phyloP scores from a whole-genome alignment of 169 alveolate genomes.

The Theileria parva region DNA sequence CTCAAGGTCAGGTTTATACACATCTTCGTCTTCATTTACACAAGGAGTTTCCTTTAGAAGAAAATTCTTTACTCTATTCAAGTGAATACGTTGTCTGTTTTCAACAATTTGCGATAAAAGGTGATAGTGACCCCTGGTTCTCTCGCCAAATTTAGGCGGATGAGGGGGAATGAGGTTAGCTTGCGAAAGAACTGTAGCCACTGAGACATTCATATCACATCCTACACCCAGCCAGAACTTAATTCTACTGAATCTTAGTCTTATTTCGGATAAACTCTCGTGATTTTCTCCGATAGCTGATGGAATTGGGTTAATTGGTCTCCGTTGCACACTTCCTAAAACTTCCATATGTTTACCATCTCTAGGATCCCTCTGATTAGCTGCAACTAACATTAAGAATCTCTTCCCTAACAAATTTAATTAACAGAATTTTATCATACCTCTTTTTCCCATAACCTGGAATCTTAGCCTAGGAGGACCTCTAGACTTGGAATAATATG shows the following conservation, averaged over 20 bases:
- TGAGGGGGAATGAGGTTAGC: slow-evolving; percentile 76
- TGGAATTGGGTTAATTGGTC: slow-evolving; percentile 69
- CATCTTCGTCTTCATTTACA: slow-evolving; percentile 28
- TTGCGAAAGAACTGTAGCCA: slow-evolving; percentile 49
- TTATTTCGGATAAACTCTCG: slow-evolving; percentile 77
- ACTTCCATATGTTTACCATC: slow-evolving; percentile 89
- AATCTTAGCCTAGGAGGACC: slow-evolving; percentile 80
- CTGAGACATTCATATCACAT: slow-evolving; percentile 73
- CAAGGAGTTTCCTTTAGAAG: slow-evolving; percentile 35
- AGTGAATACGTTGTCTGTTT: slow-evolving; percentile 40
- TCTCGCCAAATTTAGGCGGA: slow-evolving; percentile 75
- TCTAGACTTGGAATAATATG: slow-evolving; percentile 74
- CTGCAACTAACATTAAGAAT: slow-evolving; percentile 82
- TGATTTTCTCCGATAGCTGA: slow-evolving; percentile 72
- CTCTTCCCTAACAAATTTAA: slow-evolving; percentile 50
- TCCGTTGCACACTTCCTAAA: slow-evolving; percentile 72
- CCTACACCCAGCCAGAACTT: slow-evolving; percentile 87
- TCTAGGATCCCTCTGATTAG: slow-evolving; percentile 85
- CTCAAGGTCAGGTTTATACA: slow-evolving; percentile 55
- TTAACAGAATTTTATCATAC: slow-evolving; percentile 24
- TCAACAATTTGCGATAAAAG: slow-evolving; percentile 57
- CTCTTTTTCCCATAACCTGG: slow-evolving; percentile 78
- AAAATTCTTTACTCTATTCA: slow-evolving; percentile 51
- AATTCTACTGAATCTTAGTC: slow-evolving; percentile 82
- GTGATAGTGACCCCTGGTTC: slow-evolving; percentile 71